These are phyloP conservation scores for Atkinsonella hypoxylon DNA, from an alignment of 2,329 filamentous ascomycete genomes.

Conservation along the genomic window DNA sequence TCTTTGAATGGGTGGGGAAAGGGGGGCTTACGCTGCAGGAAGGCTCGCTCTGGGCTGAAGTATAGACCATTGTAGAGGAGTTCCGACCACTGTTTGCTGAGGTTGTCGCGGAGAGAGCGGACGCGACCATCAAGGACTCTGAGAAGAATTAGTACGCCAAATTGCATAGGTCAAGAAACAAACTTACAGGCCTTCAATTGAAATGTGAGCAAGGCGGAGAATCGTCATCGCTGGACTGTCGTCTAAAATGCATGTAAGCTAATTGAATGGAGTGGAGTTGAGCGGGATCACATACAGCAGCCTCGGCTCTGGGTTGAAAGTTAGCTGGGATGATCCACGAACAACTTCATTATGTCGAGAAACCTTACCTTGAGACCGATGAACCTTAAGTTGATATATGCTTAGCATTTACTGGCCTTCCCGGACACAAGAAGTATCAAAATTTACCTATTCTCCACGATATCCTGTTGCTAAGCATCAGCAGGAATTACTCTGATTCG, in stretches of 20 bases:
- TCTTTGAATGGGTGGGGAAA: too few relatives aligned
- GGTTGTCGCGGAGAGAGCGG: constrained; percentile 1
- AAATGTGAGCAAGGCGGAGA: background rate
- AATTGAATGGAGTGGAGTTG: too few relatives aligned
- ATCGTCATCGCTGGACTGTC: constrained; percentile 5
- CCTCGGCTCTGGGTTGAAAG: background rate
- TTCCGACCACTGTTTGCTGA: constrained; percentile 2
- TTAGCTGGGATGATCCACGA: too few relatives aligned
- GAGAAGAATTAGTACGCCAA: too few relatives aligned
- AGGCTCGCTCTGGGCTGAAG: constrained; percentile 4
- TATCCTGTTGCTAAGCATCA: background rate
- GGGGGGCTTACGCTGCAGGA: background rate
- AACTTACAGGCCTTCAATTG: background rate
- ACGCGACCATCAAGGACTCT: constrained; percentile 1
- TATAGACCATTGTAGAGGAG: constrained; percentile 3
- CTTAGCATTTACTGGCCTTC: too few relatives aligned
- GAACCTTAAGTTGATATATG: background rate
- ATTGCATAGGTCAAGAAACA: too few relatives aligned
- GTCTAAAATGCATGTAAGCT: background rate
- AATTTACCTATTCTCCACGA: background rate
- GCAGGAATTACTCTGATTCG: too few relatives aligned
- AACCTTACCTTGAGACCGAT: background rate
- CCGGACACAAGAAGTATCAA: too few relatives aligned
- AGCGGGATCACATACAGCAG: background rate
- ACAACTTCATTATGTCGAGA: too few relatives aligned